These are phyloP conservation scores for Hypsizygus marmoreus DNA, from an alignment of 768 basidiomycete genomes.

Conservation along the genomic window DNA sequence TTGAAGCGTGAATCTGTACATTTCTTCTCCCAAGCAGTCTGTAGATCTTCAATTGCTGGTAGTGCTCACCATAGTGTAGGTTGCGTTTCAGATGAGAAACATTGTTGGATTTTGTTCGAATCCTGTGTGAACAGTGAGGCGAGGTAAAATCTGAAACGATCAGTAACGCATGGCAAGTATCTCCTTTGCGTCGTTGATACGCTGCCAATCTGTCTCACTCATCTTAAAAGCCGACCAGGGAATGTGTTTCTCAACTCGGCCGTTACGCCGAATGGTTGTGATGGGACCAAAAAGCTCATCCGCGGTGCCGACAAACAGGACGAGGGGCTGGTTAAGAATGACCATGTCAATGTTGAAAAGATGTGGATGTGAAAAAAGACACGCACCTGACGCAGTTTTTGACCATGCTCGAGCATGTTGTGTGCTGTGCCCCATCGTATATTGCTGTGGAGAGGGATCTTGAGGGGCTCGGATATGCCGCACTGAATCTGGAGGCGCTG, in stretches of 20 bases:
- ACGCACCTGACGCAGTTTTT: slow-evolving; percentile 4
- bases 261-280: slow-evolving; percentile 21
- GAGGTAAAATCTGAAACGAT: too few species aligned
- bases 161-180: too few species aligned
- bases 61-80: slow-evolving; percentile 23
- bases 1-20: not conserved
- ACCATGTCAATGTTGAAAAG: not conserved
- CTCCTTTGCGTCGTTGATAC: slow-evolving; percentile 14
- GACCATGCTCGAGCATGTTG: not conserved
- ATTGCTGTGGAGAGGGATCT: too few species aligned
- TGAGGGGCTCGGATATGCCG: too few species aligned
- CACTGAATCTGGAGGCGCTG: too few species aligned
- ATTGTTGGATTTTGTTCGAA: slow-evolving; percentile 20
- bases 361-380: not conserved
- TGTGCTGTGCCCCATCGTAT: not conserved
- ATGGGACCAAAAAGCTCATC: slow-evolving; percentile 30
- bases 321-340: slow-evolving; percentile 12
- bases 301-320: slow-evolving; percentile 15
- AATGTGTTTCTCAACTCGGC: slow-evolving; percentile 21
- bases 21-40: too few species aligned
- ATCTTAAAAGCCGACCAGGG: slow-evolving; percentile 26
- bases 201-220: slow-evolving; percentile 21
- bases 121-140: slow-evolving; percentile 14
- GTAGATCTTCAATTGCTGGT: slow-evolving; percentile 20
- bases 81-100: slow-evolving; percentile 18